These are phyloP conservation scores for Mesembryanthemum crystallinum DNA, from an alignment of 148 eudicot genomes.

Conservation along the genomic window DNA sequence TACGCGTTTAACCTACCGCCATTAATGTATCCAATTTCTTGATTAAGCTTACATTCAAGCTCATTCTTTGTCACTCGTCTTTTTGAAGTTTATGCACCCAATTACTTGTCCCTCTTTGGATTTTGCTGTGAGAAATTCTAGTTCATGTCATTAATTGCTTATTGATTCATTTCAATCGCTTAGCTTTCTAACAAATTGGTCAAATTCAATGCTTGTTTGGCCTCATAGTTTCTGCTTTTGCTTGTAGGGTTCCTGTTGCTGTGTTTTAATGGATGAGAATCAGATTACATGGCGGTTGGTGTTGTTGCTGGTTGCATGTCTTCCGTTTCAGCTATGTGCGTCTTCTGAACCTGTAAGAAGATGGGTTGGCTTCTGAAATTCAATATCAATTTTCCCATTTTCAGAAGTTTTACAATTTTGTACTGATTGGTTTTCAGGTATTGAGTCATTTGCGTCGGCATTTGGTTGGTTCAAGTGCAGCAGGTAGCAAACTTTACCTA, in stretches of 20 bases:
- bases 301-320: constrained; percentile 1
- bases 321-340: not conserved
- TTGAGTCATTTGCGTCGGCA: constrained; percentile 2
- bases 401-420: not conserved
- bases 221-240: too few relatives aligned
- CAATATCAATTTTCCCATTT: not conserved
- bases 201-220: not conserved
- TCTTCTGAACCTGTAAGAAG: not conserved
- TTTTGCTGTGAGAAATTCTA: too few relatives aligned
- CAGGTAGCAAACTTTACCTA: constrained; percentile 7
- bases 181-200: not conserved
- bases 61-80: too few relatives aligned
- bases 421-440: not conserved
- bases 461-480: constrained; percentile 19
- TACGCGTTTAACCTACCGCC: too few relatives aligned
- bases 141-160: too few relatives aligned
- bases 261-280: not conserved
- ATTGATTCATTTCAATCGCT: not conserved
- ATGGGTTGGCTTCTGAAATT: not conserved
- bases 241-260: constrained; percentile 6
- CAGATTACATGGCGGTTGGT: not conserved
- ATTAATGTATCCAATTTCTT: too few relatives aligned
- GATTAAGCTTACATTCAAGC: too few relatives aligned
- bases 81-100: too few relatives aligned
- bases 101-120: too few relatives aligned